These are phyloP conservation scores for Geoglossum glabrum DNA, from an alignment of 495 filamentous ascomycete genomes.

Conservation along the genomic window DNA sequence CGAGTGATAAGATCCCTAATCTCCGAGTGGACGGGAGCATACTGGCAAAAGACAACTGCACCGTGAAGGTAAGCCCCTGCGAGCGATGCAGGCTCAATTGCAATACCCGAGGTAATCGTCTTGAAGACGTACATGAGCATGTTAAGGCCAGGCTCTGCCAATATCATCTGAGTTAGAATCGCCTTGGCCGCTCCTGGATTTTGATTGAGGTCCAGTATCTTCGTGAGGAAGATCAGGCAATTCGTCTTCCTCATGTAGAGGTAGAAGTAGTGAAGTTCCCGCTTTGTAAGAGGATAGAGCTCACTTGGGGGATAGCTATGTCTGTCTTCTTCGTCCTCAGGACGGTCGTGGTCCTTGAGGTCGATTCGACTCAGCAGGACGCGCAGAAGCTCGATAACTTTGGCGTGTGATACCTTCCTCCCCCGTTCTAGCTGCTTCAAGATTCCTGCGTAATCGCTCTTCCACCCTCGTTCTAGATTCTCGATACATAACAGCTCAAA, in stretches of 20 bases:
- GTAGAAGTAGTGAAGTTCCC: conserved; percentile 19
- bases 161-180: conserved; percentile 24
- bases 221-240: conserved; percentile 22
- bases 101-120: conserved; percentile 25
- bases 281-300: conserved; percentile 20
- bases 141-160: conserved; percentile 23
- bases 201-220: conserved; percentile 22
- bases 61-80: conserved; percentile 33
- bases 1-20: conserved; percentile 27
- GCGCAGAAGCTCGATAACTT: conserved; percentile 25
- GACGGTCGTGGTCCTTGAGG: conserved; percentile 14
- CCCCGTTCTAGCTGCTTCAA: conserved; percentile 36
- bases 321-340: conserved; percentile 1
- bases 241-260: conserved; percentile 11
- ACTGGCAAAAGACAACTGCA: conserved; percentile 28
- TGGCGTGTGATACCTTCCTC: conserved; percentile 23
- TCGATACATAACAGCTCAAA: conserved; percentile 46
- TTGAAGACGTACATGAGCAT: conserved; percentile 6
- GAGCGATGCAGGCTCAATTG: conserved; percentile 33
- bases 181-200: conserved; percentile 17
- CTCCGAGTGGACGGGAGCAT: conserved; percentile 18
- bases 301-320: conserved; percentile 10
- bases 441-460: conserved; percentile 31
- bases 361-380: conserved; percentile 24
- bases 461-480: conserved; percentile 26